Evolutionary conservation across 2,329 filamentous ascomycete species (phyloP).

Genomic region (Aureobasidium sp.): DNA sequence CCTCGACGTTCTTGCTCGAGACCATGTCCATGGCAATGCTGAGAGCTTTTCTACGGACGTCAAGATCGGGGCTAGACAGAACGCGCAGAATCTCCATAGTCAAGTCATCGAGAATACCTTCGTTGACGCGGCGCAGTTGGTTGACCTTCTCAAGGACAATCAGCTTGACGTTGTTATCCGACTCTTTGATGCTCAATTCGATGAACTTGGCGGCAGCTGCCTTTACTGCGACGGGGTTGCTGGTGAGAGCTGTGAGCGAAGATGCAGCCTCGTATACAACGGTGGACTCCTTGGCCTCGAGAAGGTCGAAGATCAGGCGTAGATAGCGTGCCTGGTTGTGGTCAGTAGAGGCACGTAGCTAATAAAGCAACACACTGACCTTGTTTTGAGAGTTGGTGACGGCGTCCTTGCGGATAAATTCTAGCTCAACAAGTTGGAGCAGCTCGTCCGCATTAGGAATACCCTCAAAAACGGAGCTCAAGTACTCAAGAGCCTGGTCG

Average conservation of each 20-base stretch:
- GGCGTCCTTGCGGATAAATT: constrained; percentile 98
- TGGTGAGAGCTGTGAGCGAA: constrained; percentile 86
- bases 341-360: neutral
- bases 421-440: constrained; percentile 84
- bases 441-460: constrained; percentile 93
- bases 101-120: constrained; percentile 85
- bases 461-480: constrained; percentile 84
- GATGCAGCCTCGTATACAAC: constrained; percentile 97
- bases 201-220: constrained; percentile 94
- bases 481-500: constrained; percentile 80
- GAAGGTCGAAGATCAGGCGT: constrained; percentile 88
- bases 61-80: constrained; percentile 89
- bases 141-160: constrained; percentile 95
- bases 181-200: constrained; percentile 92
- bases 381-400: constrained; percentile 91
- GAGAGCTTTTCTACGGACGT: constrained; percentile 87
- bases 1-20: constrained; percentile 96
- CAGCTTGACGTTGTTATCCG: constrained; percentile 98
- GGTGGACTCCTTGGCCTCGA: constrained; percentile 87
- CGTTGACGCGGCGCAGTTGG: constrained; percentile 76
- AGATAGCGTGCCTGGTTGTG: constrained; percentile 69
- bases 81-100: constrained; percentile 97
- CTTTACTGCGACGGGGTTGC: constrained; percentile 95
- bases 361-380: constrained; percentile 40
- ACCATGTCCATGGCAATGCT: constrained; percentile 94